Conservation (phyloP, 2,329 filamentous ascomycete species). For the Venturia asperata region DNA sequence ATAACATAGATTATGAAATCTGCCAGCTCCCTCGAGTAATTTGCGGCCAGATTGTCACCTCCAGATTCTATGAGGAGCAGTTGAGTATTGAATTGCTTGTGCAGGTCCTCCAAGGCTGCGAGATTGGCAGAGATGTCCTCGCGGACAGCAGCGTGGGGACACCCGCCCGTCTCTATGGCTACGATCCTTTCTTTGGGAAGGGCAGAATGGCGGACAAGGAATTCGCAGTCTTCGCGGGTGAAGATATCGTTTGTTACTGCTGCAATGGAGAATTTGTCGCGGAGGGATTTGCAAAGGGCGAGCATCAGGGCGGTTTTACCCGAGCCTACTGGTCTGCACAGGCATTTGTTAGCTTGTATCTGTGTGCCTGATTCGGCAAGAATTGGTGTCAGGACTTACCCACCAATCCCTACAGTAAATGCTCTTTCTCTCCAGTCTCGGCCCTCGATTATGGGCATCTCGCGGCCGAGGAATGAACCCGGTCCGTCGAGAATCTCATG, state of each 20-base stretch:
- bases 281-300: conserved; percentile 77
- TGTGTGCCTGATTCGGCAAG: background rate
- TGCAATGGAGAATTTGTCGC: conserved; percentile 75
- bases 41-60: conserved; percentile 93
- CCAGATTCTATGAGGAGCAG: conserved; percentile 90
- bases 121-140: conserved; percentile 96
- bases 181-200: conserved; percentile 77
- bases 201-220: conserved; percentile 79
- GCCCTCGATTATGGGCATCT: conserved; percentile 89
- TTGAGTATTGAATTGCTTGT: conserved; percentile 71
- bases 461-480: conserved; percentile 78
- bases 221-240: conserved; percentile 94
- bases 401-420: conserved; percentile 96
- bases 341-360: background rate
- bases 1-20: conserved; percentile 99
- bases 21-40: conserved; percentile 89
- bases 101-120: conserved; percentile 81
- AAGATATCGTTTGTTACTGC: conserved; percentile 99
- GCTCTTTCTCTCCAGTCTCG: conserved; percentile 81
- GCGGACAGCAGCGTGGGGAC: conserved; percentile 91
- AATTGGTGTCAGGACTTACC: conserved; percentile 49
- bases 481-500: conserved; percentile 94
- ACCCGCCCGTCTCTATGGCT: conserved; percentile 95
- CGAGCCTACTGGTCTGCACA: conserved; percentile 78
- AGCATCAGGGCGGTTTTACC: conserved; percentile 98